A percentile compares a stretch with the other conserved stretches of the same genome.
Evolutionary conservation across 805 yeast genomes (phyloP).

Genomic region (Starmerella kuoi): DNA sequence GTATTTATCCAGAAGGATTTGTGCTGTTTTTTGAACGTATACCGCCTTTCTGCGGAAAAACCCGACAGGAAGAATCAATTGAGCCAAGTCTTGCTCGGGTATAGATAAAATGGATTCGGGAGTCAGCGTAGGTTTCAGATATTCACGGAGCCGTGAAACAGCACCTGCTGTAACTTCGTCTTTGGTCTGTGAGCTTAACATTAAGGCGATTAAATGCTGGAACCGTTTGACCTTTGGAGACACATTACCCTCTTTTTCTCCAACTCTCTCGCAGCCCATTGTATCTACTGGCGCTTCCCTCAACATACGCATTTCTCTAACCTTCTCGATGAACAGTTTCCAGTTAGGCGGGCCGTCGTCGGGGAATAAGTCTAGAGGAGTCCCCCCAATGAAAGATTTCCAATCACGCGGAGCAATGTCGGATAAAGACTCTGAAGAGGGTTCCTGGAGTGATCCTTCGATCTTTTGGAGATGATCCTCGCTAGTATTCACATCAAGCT

Average conservation of each 20-base stretch:
- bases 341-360: constrained; percentile 23
- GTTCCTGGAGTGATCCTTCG: too few species aligned
- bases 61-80: constrained; percentile 66
- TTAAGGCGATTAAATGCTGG: constrained; percentile 65
- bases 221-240: constrained; percentile 38
- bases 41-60: constrained; percentile 71
- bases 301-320: constrained; percentile 54
- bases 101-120: constrained; percentile 24
- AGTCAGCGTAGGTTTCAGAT: constrained; percentile 33
- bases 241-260: constrained; percentile 27
- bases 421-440: too few species aligned
- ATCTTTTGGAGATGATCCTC: too few species aligned
- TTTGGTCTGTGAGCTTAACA: constrained; percentile 85
- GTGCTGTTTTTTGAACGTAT: constrained; percentile 52
- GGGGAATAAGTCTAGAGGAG: neutral
- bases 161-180: constrained; percentile 75
- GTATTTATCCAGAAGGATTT: constrained; percentile 38
- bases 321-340: constrained; percentile 22
- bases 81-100: constrained; percentile 45
- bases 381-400: too few species aligned
- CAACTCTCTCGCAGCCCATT: constrained; percentile 66
- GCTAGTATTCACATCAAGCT: too few species aligned
- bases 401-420: too few species aligned
- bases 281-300: constrained; percentile 77
- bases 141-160: constrained; percentile 45